Evolutionary conservation across 768 basidiomycete genomes (phyloP), one percentile per base, ranked within the genome.

Genomic region (Termitomyces sp.): DNA sequence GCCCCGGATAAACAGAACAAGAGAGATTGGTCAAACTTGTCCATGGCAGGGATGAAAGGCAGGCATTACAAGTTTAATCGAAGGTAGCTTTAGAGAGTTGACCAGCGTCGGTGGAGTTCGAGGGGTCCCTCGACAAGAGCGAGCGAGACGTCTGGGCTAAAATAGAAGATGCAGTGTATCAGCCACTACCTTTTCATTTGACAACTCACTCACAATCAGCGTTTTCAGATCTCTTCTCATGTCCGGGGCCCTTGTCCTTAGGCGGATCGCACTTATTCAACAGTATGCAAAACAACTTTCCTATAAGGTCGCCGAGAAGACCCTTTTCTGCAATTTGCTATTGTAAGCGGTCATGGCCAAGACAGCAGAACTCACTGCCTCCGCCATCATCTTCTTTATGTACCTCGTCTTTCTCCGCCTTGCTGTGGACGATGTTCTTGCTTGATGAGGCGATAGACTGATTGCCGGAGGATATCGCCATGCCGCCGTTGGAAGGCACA

Each of bases 401-500:
- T 28, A 51, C 34, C 22, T 51, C 43, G n/a, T 43, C 55, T 53
- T 50, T 56, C 40, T 34, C 41, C 22, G 37, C 50, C 38, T 40
- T 35, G 19, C 53, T 47, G 38, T 40, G 58, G 26, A 28, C 58
- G 45, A 45, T 56, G 52, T 56, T 54, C 32, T 54, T 56, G 26
- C 42, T 51, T 10, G 58, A 57, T 37, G 62, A 59, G 40, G 59
- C 51, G 41, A 60, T 48, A 45, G 54, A 48, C 3, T 62, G 62
- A 21, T 55, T 64, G 53, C 66, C 69, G 15, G 62, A 37, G 22
- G 67, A 66, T 44, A 57, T 59, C 21, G 66, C 51, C 47, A 71
- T 58, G 10, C 59, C 57, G 26, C 62, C 55, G 21, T 68, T 68
- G 34, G 62, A 58, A 46, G 59, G 56, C 35, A 74, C 70, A 54